Base-by-base conservation (phyloP, 345 rosid genomes). In the Eucalyptus regnans region DNA sequence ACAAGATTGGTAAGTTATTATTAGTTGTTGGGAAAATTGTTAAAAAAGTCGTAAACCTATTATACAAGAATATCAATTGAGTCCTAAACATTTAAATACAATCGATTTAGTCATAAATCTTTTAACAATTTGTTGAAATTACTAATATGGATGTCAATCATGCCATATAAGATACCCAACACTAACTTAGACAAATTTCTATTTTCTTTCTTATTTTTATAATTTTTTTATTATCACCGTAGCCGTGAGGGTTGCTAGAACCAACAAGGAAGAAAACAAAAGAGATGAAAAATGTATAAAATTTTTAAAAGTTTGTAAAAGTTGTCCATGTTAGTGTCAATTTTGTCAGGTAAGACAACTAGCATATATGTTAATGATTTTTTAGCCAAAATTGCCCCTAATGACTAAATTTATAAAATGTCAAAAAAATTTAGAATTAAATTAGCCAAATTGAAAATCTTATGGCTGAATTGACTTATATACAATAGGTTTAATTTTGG, bases 341-440 rank as follows among this genome's bases (percentile, higher is more conserved):
- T 29, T 4, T 29, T 3, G 31, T 2, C 68, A 29, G 0, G 0
- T 62, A 29, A 1, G 2, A 29, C 8, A 29, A 0, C 3, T 6
- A 4, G 1, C 17, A 62, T 62, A 0, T 27, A 12, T 2, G 4
- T 62, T 4, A 6, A 29, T 6, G 2, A 62, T 12, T 29, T 60
- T 62, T 13, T 12, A 9, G 4, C 68, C 68, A 27, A 62, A 62
- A 62, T 62, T 62, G 33, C 4, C 4, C 17, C 0, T 12, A 62
- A 27, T 12, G 4, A 62, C 31, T 62, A 12, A 62, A 27, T 12
- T 62, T 29, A 6, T 62, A 62, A 12, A 62, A 12, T 12, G 31
- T 12, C 4, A 62, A 29, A 62, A 62, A 27, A 13, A 6, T 6
- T 6, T 29, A 62, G 3, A 13, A 62, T 3, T 62, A 12, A 62